phyloP scores from a whole-genome alignment of 306 rosid species.

The Chamaecrista fasciculata region DNA sequence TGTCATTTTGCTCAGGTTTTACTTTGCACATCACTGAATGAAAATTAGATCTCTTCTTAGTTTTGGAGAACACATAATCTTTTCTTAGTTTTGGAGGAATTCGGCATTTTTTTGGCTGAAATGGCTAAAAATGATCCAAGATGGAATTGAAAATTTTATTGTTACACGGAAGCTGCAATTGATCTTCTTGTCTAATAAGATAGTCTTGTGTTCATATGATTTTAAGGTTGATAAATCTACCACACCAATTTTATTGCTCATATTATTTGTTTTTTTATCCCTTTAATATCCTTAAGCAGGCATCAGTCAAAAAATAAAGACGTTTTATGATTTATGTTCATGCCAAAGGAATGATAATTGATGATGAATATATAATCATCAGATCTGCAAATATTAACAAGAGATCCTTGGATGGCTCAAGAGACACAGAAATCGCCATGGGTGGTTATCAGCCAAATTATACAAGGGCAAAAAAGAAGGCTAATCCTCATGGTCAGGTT shows the following conservation, averaged over 20 bases:
- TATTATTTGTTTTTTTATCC: background rate
- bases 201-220: background rate
- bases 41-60: background rate
- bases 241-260: background rate
- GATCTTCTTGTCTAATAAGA: background rate
- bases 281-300: conserved; percentile 27
- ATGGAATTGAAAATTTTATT: background rate
- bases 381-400: conserved; percentile 57
- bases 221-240: background rate
- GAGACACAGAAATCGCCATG: conserved; percentile 57
- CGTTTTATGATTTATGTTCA: too few relatives aligned
- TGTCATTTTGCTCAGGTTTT: background rate
- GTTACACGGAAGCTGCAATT: background rate
- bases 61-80: background rate
- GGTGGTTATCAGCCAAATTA: conserved; percentile 53
- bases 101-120: background rate
- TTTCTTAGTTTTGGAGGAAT: background rate
- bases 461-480: conserved; percentile 36
- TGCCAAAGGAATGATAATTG: conserved; percentile 56
- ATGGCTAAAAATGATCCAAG: background rate
- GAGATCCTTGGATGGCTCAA: conserved; percentile 56
- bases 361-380: conserved; percentile 46
- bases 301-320: conserved; percentile 32
- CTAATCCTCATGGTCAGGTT: conserved; percentile 54
- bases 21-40: background rate